Conservation (phyloP, 2,329 filamentous ascomycete species). For the Colletotrichum gloeosporioides region DNA sequence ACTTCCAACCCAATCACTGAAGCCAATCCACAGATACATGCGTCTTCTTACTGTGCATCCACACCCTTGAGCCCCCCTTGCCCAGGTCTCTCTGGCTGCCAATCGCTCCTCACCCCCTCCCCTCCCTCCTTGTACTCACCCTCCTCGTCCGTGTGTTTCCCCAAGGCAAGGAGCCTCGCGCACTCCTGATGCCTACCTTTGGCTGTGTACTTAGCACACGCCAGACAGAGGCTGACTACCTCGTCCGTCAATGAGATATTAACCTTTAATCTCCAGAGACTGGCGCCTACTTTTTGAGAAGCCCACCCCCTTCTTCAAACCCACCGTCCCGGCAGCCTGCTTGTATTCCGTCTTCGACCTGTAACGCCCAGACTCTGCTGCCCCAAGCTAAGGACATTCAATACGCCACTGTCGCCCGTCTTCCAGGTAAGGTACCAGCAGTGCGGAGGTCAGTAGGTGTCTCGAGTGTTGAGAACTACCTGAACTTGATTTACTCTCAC, state of each 20-base stretch:
- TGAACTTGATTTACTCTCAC: background rate
- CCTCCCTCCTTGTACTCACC: conserved; percentile 10
- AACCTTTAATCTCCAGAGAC: conserved; percentile 18
- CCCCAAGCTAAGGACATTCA: conserved; percentile 11
- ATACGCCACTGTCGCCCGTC: conserved; percentile 6
- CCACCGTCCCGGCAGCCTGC: conserved; percentile 18
- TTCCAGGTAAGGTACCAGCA: background rate
- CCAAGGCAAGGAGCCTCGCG: conserved; percentile 16
- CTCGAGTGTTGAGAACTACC: background rate
- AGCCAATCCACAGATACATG: background rate
- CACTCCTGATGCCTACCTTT: conserved; percentile 11
- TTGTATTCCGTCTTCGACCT: conserved; percentile 16
- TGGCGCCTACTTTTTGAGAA: conserved; percentile 7
- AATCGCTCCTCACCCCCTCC: background rate
- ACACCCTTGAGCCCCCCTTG: background rate
- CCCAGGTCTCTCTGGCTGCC: background rate
- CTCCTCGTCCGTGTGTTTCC: conserved; percentile 15
- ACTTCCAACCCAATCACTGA: background rate
- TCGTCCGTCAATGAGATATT: conserved; percentile 8
- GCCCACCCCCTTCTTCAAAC: conserved; percentile 17
- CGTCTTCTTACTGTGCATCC: background rate
- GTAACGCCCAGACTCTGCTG: conserved; percentile 17
- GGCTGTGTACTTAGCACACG: background rate
- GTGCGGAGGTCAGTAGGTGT: background rate
- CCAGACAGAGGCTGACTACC: conserved; percentile 2